These are phyloP conservation scores for Fusarium caatingaense DNA, from an alignment of 2,329 filamentous ascomycete genomes.

Conservation along the genomic window DNA sequence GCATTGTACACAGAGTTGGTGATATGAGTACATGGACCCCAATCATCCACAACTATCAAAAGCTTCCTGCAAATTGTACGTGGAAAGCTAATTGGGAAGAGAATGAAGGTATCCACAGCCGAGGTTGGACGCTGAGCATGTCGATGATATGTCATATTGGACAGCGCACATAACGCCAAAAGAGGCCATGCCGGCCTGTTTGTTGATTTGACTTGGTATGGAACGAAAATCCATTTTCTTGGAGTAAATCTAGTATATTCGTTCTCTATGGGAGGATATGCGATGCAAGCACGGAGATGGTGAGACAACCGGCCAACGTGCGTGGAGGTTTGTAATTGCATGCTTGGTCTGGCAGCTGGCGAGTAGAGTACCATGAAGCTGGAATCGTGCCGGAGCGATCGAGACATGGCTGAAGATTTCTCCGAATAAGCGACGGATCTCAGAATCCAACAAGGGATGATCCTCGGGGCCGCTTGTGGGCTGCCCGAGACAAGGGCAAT, in stretches of 20 bases:
- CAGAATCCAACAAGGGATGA: slow-evolving; percentile 24
- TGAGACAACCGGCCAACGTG: slow-evolving; percentile 27
- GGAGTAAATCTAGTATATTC: background rate
- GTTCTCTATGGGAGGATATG: background rate
- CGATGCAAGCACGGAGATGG: slow-evolving; percentile 21
- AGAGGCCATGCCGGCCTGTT: slow-evolving; percentile 3
- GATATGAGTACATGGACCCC: background rate
- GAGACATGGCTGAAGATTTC: slow-evolving; percentile 42
- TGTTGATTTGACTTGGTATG: background rate
- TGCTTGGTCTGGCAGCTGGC: background rate
- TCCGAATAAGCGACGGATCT: slow-evolving; percentile 37
- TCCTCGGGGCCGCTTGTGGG: slow-evolving; percentile 18
- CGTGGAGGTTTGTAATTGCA: slow-evolving; percentile 5
- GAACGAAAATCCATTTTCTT: background rate
- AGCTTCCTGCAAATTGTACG: background rate
- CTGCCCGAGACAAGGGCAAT: slow-evolving; percentile 28
- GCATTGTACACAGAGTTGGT: background rate
- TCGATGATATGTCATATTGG: slow-evolving; percentile 27
- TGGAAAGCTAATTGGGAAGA: background rate
- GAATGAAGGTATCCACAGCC: slow-evolving; percentile 2
- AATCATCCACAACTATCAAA: background rate
- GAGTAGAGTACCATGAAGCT: slow-evolving; percentile 24
- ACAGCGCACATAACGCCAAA: background rate
- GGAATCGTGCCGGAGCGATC: slow-evolving; percentile 18
- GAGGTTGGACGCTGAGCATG: background rate